Conservation (phyloP, 176 grass and related monocot species). For the Hordeum vulgare region DNA sequence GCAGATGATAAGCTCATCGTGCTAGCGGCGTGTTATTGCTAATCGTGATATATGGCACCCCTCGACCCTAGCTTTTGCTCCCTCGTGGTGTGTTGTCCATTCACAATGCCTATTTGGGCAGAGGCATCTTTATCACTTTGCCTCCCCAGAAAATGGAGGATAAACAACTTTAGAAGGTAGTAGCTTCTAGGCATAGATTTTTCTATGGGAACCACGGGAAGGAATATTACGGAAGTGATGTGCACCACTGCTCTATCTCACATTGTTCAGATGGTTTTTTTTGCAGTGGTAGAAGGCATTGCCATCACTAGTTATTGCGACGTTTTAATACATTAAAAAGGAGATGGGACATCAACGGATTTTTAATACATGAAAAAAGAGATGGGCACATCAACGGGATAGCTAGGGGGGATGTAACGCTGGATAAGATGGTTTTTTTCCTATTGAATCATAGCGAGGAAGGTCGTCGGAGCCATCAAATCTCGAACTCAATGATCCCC, state of each 20-base stretch:
- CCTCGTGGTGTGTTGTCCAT: conserved; percentile 9
- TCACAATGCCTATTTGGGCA: not conserved
- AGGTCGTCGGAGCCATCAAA: not conserved
- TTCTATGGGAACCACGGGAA: not conserved
- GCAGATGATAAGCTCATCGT: not conserved
- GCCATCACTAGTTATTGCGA: conserved; percentile 13
- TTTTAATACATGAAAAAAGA: not conserved
- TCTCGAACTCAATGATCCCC: not conserved
- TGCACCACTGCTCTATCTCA: not conserved
- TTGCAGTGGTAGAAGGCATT: not conserved
- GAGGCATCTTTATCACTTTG: not conserved
- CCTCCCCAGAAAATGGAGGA: conserved; percentile 23
- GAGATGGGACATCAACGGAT: not conserved
- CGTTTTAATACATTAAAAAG: not conserved
- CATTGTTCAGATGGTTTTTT: conserved; percentile 18
- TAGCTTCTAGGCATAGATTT: not conserved
- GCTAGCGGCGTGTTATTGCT: conserved; percentile 13
- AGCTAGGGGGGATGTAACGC: conserved; percentile 6
- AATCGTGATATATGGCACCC: not conserved
- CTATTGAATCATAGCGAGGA: not conserved
- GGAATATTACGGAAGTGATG: not conserved
- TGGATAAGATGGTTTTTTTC: not conserved
- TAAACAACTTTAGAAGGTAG: not conserved
- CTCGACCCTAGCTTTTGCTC: not conserved
- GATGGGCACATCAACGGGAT: not conserved